Conservation (phyloP, 2,329 filamentous ascomycete species). For the Claviceps africana region DNA sequence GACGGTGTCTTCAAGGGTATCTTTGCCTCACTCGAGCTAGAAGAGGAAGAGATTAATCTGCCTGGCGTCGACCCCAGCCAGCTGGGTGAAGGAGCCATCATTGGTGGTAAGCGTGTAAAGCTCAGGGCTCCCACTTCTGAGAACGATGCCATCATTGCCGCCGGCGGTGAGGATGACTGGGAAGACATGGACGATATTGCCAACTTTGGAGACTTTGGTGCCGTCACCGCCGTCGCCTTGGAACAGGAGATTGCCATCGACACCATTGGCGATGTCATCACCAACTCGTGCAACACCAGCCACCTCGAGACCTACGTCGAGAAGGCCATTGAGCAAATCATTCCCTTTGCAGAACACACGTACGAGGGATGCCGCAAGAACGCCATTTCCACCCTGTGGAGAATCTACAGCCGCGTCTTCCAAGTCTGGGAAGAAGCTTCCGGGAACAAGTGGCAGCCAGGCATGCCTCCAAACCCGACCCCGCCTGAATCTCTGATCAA, state of each 20-base stretch:
- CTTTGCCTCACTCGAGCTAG: conserved; percentile 71
- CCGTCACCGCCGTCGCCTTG: conserved; percentile 76
- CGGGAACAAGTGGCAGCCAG: conserved; percentile 76
- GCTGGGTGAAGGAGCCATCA: conserved; percentile 59
- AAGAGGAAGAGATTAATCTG: conserved; percentile 75
- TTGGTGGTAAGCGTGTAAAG: conserved; percentile 76
- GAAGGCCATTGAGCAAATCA: conserved; percentile 69
- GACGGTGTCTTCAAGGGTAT: conserved; percentile 66
- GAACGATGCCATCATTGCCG: conserved; percentile 40
- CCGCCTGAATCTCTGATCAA: conserved; percentile 70
- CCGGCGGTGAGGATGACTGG: conserved; percentile 37
- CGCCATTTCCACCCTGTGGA: conserved; percentile 81
- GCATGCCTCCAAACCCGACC: conserved; percentile 67
- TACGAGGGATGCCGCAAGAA: conserved; percentile 93
- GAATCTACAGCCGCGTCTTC: conserved; percentile 84
- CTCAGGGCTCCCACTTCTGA: conserved; percentile 44
- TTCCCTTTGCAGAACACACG: conserved; percentile 70
- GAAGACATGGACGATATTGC: conserved; percentile 66
- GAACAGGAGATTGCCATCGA: conserved; percentile 97
- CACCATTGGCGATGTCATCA: conserved; percentile 83
- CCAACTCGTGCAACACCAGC: conserved; percentile 66
- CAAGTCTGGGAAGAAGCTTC: conserved; percentile 63
- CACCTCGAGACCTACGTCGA: conserved; percentile 68
- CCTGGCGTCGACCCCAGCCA: conserved; percentile 43
- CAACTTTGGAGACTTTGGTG: conserved; percentile 70